Base-by-base conservation (phyloP, 2,329 filamentous ascomycete genomes). In the Pezicula rhizophila region DNA sequence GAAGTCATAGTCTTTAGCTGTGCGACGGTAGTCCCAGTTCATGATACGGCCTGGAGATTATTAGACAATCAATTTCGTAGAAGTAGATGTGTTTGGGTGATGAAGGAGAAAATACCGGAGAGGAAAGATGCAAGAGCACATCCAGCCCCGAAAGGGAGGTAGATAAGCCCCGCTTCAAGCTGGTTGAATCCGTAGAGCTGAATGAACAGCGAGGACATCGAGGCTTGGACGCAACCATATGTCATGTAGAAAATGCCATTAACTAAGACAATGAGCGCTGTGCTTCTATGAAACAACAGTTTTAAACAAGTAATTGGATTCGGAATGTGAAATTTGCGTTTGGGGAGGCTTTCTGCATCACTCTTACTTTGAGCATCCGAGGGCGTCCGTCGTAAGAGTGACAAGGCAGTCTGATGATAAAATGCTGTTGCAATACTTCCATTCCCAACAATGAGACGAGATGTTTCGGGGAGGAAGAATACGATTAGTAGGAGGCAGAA, bases 211-310 rank as follows among this genome's bases (percentile, higher is more conserved):
- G 70, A 70, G 0, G 76, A 73, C 3, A 75, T 65, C 1, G 67
- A 64, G 2, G 71, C 67, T 33, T 69, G 69, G 11, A 76, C 64
- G 35, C 68, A 68, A 57, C 75, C 74, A 61, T 72, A 76, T 4
- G 67, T 68, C 3, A 71, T 70, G 54, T 76, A 78, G 26, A 75
- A 58, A 6, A 72, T 50, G 0, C 62, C 66, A 12, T 64, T 67
- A n/a, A 65, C 61, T 17, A 70, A 51, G 1, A 73, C 57, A 37
- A 70, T 57, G 4, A 68, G 49, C 2, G 54, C 57, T 1, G 65
- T 67, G 45, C 70, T 67, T 35, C 66, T 63, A 34, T 69, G 61
- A 23, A 64, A 55, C 6, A 69, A 55, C 5, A 74, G 60, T 8
- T 50, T 52, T 7, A 74, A 51, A 4, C 66, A 64, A 5, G 62